A percentile compares a stretch with the other conserved stretches of the same genome.
These are phyloP conservation scores for Blepharisma stoltei DNA, from an alignment of 73 alveolate species.

Conservation along the genomic window DNA sequence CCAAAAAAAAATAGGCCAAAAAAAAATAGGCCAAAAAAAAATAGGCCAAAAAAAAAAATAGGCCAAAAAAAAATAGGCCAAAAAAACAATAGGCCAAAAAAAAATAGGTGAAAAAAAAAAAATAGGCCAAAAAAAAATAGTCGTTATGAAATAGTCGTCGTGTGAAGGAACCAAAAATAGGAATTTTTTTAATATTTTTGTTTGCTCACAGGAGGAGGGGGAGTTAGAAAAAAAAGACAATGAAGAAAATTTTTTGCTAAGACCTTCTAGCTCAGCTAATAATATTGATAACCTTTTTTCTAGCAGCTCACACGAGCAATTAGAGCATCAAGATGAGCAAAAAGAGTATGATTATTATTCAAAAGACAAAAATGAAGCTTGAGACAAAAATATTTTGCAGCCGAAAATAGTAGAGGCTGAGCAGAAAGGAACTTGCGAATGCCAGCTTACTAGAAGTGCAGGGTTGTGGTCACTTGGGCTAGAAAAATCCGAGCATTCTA, in stretches of 20 bases:
- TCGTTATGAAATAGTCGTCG: too few relatives aligned
- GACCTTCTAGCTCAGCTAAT: neutral
- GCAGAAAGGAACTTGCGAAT: constrained; percentile 41
- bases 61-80: too few relatives aligned
- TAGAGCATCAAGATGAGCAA: neutral
- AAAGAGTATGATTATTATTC: constrained; percentile 12
- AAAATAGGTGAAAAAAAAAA: too few relatives aligned
- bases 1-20: too few relatives aligned
- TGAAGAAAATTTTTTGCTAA: neutral
- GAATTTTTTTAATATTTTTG: too few relatives aligned
- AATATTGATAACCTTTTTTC: neutral
- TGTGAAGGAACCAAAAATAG: too few relatives aligned
- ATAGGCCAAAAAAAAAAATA: too few relatives aligned
- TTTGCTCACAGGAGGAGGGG: too few relatives aligned
- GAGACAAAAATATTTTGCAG: constrained; percentile 18
- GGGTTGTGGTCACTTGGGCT: constrained; percentile 92
- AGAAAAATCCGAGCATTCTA: constrained; percentile 78
- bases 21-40: too few relatives aligned
- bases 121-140: too few relatives aligned
- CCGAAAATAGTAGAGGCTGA: neutral
- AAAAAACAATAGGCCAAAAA: too few relatives aligned
- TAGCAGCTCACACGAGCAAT: neutral
- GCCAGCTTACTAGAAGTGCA: constrained; percentile 80
- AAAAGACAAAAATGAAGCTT: constrained; percentile 8
- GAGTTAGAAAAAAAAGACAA: neutral